These are phyloP conservation scores for Ceratonia siliqua DNA, from an alignment of 306 rosid species.

Conservation along the genomic window DNA sequence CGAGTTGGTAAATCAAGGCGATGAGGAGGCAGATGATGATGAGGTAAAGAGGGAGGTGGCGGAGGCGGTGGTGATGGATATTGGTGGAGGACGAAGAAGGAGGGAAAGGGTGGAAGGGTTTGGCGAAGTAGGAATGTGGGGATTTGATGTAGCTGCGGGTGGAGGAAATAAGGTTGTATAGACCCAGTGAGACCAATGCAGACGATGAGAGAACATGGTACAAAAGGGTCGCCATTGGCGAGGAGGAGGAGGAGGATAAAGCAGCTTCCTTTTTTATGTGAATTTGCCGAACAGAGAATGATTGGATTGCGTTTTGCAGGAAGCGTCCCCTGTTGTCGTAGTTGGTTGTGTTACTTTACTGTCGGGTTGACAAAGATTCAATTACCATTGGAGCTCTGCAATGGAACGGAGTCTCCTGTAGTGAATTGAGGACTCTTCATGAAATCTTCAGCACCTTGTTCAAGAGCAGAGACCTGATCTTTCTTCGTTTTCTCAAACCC, in stretches of 20 bases:
- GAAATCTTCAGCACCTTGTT: neutral
- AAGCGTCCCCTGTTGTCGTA: too few relatives aligned
- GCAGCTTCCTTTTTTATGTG: neutral
- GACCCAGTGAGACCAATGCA: slow-evolving; percentile 60
- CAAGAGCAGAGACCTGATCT: neutral
- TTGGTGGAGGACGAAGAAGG: slow-evolving; percentile 30
- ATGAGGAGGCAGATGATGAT: slow-evolving; percentile 48
- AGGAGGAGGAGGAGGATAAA: neutral
- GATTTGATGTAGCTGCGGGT: slow-evolving; percentile 65
- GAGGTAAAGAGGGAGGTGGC: slow-evolving; percentile 63
- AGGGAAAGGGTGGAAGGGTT: slow-evolving; percentile 76
- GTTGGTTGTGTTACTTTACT: too few relatives aligned
- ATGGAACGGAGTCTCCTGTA: too few relatives aligned
- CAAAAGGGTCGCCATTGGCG: slow-evolving; percentile 46
- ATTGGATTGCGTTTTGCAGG: neutral
- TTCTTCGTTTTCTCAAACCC: neutral
- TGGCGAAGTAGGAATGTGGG: slow-evolving; percentile 71
- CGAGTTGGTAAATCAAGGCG: slow-evolving; percentile 58
- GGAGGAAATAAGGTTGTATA: slow-evolving; percentile 63
- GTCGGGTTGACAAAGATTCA: neutral
- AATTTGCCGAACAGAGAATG: neutral
- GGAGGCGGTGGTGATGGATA: slow-evolving; percentile 41
- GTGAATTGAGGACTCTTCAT: too few relatives aligned
- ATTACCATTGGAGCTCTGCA: neutral
- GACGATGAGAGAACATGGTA: slow-evolving; percentile 61